Base-by-base conservation (phyloP, 306 rosid species). In the Pachyrhizus erosus region DNA sequence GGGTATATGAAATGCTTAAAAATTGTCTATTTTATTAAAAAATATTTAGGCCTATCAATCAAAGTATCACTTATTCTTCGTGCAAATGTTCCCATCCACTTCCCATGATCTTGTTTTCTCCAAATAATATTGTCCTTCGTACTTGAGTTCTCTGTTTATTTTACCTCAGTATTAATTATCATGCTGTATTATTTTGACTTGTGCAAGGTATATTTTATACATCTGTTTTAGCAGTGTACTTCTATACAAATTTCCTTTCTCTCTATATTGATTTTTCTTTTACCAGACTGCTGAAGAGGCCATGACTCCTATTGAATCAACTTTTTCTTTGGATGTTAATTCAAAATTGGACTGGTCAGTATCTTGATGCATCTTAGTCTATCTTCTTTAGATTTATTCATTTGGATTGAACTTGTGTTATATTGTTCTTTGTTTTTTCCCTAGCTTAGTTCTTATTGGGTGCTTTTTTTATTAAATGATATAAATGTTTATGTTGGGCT, bases 271-370 rank as follows among this genome's bases (percentile, higher is more conserved):
- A 37, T 73, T 58, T 9, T 5, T 72, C 48, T 81, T 62, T 65
- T 62, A 79, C 71, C 88, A 94, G 98, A 94, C 92, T 58, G 98
- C 98, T 70, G 97, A 91, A 86, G 97, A 89, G 87, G 98, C 98
- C 34, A 94, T 92, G 98, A 94, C 97, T 20, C 98, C 98, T 69
- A 94, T 94, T 82, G 98, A 94, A 76, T 94, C 98, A 39, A 91
- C 98, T 57, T 94, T 94, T 83, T 94, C 98, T 58, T 86, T 94
- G 87, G 94, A 92, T 86, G 97, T 94, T 24, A 90, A 92, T 83
- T 94, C 98, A 60, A 94, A 92, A 83, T 80, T 94, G 91, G 97
- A 94, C 87, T 94, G 97, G 98, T 95, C 75, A 91, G 91, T 83
- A 78, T 70, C 51, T 49, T 52, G 2, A 11, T 72, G 74, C 43